Evolutionary conservation across 1,284 basidiomycete species (phyloP).

Genomic region (Malassezia psittaci): DNA sequence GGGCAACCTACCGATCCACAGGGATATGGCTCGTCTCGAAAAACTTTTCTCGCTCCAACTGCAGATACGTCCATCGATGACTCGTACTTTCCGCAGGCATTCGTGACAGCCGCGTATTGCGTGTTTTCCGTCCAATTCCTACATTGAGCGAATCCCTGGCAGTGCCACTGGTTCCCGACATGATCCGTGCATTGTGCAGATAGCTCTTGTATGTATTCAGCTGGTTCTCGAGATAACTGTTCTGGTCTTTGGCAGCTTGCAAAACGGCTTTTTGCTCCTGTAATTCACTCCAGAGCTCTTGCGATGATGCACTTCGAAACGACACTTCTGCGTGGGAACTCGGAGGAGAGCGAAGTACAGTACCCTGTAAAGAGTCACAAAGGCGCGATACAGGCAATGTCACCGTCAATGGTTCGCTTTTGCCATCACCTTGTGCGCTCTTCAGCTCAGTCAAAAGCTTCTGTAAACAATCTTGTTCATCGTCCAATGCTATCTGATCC

Average conservation of each 20-base stretch:
- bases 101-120: slow-evolving; percentile 50
- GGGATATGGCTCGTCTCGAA: slow-evolving; percentile 98
- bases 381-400: too few relatives aligned
- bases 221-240: slow-evolving; percentile 89
- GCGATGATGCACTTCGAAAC: slow-evolving; percentile 87
- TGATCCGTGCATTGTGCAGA: slow-evolving; percentile 76
- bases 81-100: not conserved
- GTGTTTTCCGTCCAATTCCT: slow-evolving; percentile 64
- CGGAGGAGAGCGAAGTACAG: slow-evolving; percentile 91
- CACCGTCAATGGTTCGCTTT: too few relatives aligned
- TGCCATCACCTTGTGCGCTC: too few relatives aligned
- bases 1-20: slow-evolving; percentile 56
- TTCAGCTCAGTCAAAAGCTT: too few relatives aligned
- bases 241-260: slow-evolving; percentile 98
- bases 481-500: too few relatives aligned
- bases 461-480: too few relatives aligned
- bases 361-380: too few relatives aligned
- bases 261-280: slow-evolving; percentile 87
- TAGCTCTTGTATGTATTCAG: slow-evolving; percentile 99
- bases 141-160: slow-evolving; percentile 60
- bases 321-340: slow-evolving; percentile 84
- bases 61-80: slow-evolving; percentile 86
- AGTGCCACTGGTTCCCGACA: slow-evolving; percentile 66
- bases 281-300: slow-evolving; percentile 88
- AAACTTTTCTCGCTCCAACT: slow-evolving; percentile 98